Base-by-base conservation (phyloP, 2,329 filamentous ascomycete species). In the Colletotrichum melonis region DNA sequence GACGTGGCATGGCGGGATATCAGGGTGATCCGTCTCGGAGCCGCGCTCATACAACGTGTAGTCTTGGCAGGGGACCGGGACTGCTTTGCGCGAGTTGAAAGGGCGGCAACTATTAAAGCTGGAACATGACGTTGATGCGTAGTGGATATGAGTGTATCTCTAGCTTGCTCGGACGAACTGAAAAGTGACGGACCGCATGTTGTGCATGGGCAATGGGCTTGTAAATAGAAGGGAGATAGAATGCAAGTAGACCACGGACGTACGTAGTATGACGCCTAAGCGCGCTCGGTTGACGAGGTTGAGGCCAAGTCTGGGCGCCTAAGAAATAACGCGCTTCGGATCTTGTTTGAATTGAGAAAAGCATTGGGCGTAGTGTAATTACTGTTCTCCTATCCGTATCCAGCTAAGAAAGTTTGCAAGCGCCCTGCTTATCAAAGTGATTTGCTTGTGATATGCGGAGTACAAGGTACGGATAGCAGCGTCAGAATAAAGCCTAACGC, bases 291-390 rank as follows among this genome's bases (percentile, higher is more conserved):
- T 42, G 30, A 24, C 55, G 54, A 28, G 62, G 28, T 55, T 56
- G 28, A 19, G 55, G 62, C 59, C 55, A 28, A 57, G 68, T 35
- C 56, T 49, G 49, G 56, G 35, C 63, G 68, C 56, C 56, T 71
- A 71, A 32, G n/a, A 9, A 19, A 22, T 32, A 63, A 56, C 32
- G 55, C 24, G 54, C 42, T 22, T 22, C 56, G 52, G 19, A 55
- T 11, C 7, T 30, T 52, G 32, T 38, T 28, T 56, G 32, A 8
- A 22, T 26, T 24, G n/a, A 28, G 22, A 24, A 55, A 65, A 22
- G 8, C n/a, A 16, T 22, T 26, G 30, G 19, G 11, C 35, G 52
- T 6, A 14, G 30, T 28, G 32, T 22, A 24, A 26, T 22, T 24
- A 8, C 22, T 49, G 30, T 24, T 32, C 5, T 32, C 9, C 7